Conservation (phyloP, 1,139 yeast genomes). For the Hansenula lynferdii region DNA sequence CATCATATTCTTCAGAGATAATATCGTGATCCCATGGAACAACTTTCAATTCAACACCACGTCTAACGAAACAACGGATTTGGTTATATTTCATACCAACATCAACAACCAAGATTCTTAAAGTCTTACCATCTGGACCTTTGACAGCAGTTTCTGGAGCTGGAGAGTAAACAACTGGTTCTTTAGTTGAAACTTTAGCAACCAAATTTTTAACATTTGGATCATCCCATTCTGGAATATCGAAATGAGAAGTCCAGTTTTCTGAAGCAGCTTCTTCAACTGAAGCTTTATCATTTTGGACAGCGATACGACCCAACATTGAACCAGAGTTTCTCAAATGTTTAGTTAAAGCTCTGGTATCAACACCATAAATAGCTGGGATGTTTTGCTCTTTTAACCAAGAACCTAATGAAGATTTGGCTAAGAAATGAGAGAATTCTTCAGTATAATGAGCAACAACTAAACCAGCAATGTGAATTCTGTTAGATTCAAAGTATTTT, state of each 20-base stretch:
- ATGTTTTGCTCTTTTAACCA: conserved; percentile 92
- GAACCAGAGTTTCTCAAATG: conserved; percentile 90
- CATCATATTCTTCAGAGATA: conserved; percentile 76
- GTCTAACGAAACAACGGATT: conserved; percentile 90
- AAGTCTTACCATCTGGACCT: conserved; percentile 67
- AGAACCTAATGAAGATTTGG: conserved; percentile 83
- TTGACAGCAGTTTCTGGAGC: conserved; percentile 45
- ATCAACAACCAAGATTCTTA: conserved; percentile 87
- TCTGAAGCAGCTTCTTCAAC: conserved; percentile 36
- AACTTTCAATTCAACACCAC: conserved; percentile 94
- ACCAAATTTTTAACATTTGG: conserved; percentile 92
- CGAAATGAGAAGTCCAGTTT: conserved; percentile 61
- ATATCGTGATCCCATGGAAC: conserved; percentile 96
- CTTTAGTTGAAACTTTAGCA: conserved; percentile 76
- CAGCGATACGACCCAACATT: conserved; percentile 77
- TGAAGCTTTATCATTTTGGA: conserved; percentile 46
- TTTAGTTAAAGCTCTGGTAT: conserved; percentile 93
- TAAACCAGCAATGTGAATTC: conserved; percentile 94
- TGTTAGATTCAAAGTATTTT: conserved; percentile 85
- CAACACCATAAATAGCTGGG: conserved; percentile 98
- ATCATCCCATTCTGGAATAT: conserved; percentile 84
- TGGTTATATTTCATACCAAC: conserved; percentile 99
- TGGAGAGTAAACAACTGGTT: conserved; percentile 73
- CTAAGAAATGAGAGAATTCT: conserved; percentile 90
- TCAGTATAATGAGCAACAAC: conserved; percentile 98